Conservation (phyloP, 345 rosid genomes). For the Syzygium jambos region DNA sequence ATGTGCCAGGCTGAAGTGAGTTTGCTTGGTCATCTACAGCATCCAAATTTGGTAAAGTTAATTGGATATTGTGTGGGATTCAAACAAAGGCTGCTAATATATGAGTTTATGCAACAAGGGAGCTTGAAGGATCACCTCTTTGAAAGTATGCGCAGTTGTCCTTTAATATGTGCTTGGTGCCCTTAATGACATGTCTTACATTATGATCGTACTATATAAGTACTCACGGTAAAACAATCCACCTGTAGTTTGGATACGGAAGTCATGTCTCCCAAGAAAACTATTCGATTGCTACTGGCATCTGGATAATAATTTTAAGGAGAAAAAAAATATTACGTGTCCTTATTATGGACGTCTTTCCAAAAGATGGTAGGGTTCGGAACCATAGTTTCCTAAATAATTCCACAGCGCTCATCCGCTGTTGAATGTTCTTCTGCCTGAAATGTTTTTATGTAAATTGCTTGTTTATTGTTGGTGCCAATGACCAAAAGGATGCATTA, state of each 20-base stretch:
- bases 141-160: neutral
- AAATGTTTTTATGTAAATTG: neutral
- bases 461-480: neutral
- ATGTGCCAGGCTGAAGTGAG: neutral
- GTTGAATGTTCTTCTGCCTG: neutral
- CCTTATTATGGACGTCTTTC: neutral
- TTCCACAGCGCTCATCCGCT: neutral
- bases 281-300: neutral
- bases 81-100: neutral
- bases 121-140: neutral
- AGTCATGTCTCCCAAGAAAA: neutral
- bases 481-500: neutral
- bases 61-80: neutral
- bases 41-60: constrained; percentile 3
- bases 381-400: neutral
- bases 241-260: neutral
- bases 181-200: neutral
- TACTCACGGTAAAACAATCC: neutral
- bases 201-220: neutral
- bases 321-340: neutral
- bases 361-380: neutral
- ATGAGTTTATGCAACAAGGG: neutral
- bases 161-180: neutral
- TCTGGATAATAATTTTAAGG: neutral
- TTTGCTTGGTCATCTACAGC: neutral